Percentiles rank a stretch among this genome's conserved stretches.
These are phyloP conservation scores for Syzygium aqueum DNA, from an alignment of 345 rosid genomes.

Conservation along the genomic window DNA sequence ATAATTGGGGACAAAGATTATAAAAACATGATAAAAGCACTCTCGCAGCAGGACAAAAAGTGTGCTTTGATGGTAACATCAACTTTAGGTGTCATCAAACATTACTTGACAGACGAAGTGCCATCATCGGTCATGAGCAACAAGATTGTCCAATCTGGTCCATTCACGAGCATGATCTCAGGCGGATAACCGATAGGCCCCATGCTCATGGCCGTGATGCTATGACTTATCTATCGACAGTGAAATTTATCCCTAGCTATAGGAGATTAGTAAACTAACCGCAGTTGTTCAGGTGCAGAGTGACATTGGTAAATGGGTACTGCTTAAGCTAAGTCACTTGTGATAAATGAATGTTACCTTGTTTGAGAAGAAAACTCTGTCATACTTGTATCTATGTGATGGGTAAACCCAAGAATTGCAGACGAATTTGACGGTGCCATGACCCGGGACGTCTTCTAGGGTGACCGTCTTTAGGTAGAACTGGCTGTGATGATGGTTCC, in stretches of 20 bases:
- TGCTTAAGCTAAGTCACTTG: background rate
- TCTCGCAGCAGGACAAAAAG: background rate
- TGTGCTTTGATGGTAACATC: background rate
- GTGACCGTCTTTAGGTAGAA: constrained; percentile 54
- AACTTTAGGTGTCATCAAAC: background rate
- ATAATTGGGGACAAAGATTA: background rate
- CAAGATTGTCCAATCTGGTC: background rate
- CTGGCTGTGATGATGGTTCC: constrained; percentile 62
- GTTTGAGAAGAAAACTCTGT: constrained; percentile 83
- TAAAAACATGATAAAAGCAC: background rate
- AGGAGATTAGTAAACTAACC: background rate
- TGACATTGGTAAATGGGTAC: background rate
- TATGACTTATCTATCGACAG: background rate
- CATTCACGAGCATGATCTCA: background rate
- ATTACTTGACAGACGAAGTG: background rate
- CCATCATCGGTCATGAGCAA: background rate
- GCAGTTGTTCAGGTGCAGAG: background rate
- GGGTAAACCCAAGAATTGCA: constrained; percentile 99
- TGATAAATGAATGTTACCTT: constrained; percentile 35
- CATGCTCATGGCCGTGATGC: background rate
- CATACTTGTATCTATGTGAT: constrained; percentile 40
- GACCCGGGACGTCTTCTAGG: constrained; percentile 41
- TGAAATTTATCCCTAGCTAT: background rate
- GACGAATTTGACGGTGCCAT: constrained; percentile 51
- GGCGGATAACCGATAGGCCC: background rate